Conservation (phyloP, 139 green algal genomes). For the Trebouxia sp. region DNA sequence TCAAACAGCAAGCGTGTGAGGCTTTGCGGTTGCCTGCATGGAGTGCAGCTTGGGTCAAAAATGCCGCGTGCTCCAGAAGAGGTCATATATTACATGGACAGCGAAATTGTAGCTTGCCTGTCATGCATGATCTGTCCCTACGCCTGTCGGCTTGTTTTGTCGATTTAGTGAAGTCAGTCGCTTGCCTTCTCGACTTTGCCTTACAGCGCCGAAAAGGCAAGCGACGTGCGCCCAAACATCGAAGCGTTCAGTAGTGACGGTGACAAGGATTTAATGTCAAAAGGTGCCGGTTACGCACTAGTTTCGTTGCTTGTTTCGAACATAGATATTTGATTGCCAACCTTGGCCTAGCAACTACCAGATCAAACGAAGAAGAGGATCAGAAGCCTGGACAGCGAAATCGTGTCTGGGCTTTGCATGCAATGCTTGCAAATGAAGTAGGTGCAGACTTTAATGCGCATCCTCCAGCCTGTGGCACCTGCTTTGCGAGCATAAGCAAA, state of each 20-base stretch:
- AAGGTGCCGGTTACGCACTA: too few species aligned
- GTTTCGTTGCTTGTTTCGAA: neutral
- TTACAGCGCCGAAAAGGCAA: conserved; percentile 15
- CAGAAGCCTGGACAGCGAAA: too few species aligned
- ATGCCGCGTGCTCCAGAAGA: neutral
- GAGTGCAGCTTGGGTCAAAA: neutral
- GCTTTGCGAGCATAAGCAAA: neutral
- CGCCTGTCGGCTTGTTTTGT: too few species aligned
- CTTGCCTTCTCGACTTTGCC: conserved; percentile 4
- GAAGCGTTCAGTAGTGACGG: too few species aligned
- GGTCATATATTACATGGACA: too few species aligned
- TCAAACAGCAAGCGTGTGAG: neutral
- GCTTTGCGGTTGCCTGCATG: neutral
- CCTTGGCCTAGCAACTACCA: neutral
- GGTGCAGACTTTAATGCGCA: too few species aligned
- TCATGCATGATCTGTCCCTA: conserved; percentile 2
- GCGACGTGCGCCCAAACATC: conserved; percentile 15
- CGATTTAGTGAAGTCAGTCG: neutral
- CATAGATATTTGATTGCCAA: conserved; percentile 2
- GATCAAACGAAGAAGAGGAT: conserved; percentile 10
- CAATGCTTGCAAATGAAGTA: neutral
- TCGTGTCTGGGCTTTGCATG: neutral
- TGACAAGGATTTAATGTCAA: too few species aligned
- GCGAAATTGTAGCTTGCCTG: neutral
- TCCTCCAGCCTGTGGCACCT: too few species aligned